These are phyloP conservation scores for Carallia brachiata DNA, from an alignment of 345 rosid genomes.

Conservation along the genomic window DNA sequence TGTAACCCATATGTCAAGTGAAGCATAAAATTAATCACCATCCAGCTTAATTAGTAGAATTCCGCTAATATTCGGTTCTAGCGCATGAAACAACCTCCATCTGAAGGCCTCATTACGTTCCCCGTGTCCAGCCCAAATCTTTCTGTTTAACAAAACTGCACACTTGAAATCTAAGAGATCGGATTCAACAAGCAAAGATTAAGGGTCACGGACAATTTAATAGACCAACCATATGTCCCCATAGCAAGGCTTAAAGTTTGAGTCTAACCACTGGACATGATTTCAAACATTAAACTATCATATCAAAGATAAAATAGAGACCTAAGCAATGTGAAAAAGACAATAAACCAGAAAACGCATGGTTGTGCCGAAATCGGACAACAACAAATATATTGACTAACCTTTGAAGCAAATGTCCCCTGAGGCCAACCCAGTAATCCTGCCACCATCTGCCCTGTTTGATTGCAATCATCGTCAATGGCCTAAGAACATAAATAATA, in stretches of 20 bases:
- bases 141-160: too few relatives aligned
- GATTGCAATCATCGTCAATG: constrained; percentile 97
- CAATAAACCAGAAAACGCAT: neutral
- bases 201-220: too few relatives aligned
- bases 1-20: neutral
- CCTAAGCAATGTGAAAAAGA: neutral
- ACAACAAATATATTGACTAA: constrained; percentile 21
- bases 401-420: constrained; percentile 96
- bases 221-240: too few relatives aligned
- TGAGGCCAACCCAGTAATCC: constrained; percentile 95
- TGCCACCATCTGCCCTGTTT: constrained; percentile 97
- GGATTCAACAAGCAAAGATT: too few relatives aligned
- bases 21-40: neutral
- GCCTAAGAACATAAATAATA: constrained; percentile 45
- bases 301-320: too few relatives aligned
- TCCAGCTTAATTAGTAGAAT: neutral
- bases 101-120: neutral
- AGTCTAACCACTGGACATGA: neutral
- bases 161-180: too few relatives aligned
- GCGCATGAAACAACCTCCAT: neutral
- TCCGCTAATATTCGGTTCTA: neutral
- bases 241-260: neutral
- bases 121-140: too few relatives aligned
- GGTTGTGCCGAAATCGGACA: neutral
- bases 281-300: neutral